phyloP scores from a whole-genome alignment of 148 eudicot species.

The Persicaria tinctoria region DNA sequence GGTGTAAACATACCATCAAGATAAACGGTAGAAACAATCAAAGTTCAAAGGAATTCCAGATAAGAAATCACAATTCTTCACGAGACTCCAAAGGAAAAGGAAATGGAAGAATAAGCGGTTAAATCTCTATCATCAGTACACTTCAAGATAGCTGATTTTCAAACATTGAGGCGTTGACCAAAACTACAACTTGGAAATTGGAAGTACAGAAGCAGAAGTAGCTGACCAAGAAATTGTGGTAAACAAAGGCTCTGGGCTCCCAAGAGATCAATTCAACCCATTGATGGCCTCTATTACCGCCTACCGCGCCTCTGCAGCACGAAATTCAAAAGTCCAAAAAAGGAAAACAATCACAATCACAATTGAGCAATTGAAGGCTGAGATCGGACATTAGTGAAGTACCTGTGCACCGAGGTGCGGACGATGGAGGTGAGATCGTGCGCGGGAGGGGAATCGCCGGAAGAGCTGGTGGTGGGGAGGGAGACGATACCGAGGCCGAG shows the following conservation, averaged over 20 bases:
- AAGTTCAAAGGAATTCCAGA: too few relatives aligned
- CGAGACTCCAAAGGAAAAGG: background rate
- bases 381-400: background rate
- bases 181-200: background rate
- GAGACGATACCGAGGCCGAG: constrained; percentile 58
- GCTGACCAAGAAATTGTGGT: constrained; percentile 81
- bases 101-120: background rate
- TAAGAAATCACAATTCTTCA: background rate
- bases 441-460: constrained; percentile 25
- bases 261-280: constrained; percentile 91
- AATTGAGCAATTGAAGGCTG: background rate
- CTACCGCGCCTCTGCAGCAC: constrained; percentile 27
- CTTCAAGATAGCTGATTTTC: background rate
- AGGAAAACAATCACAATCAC: constrained; percentile 1
- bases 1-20: too few relatives aligned
- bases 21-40: too few relatives aligned
- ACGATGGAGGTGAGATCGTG: constrained; percentile 63
- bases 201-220: background rate
- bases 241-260: constrained; percentile 90
- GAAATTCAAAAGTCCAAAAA: background rate
- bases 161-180: background rate
- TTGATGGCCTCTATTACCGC: constrained; percentile 44
- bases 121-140: background rate
- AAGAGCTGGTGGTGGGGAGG: constrained; percentile 25
- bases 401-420: constrained; percentile 46